A percentile compares a stretch with the other conserved stretches of the same genome.
These are phyloP conservation scores for Caloboletus inedulis DNA, from an alignment of 1,284 basidiomycete species.

Conservation along the genomic window DNA sequence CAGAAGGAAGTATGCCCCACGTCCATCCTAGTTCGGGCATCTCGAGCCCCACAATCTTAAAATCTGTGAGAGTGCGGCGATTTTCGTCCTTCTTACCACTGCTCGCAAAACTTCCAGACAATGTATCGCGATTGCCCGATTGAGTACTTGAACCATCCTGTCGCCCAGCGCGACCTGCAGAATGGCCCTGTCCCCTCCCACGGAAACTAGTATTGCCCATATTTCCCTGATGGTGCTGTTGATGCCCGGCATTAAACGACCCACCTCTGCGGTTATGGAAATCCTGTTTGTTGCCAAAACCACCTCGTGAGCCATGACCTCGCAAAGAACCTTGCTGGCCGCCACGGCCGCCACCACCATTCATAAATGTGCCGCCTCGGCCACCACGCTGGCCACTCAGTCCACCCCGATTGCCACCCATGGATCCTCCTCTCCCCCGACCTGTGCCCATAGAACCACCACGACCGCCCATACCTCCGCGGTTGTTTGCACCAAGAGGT, in stretches of 20 bases:
- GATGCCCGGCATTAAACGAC: conserved; percentile 52
- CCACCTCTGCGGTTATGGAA: conserved; percentile 61
- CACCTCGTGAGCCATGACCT: conserved; percentile 60
- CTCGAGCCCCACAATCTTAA: conserved; percentile 89
- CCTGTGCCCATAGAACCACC: conserved; percentile 34
- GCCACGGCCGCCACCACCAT: conserved; percentile 34
- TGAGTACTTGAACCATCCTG: conserved; percentile 46
- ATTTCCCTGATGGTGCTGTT: conserved; percentile 42
- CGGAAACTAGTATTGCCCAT: conserved; percentile 44
- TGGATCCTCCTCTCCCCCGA: conserved; percentile 48
- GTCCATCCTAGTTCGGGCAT: conserved; percentile 71
- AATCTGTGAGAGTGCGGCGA: conserved; percentile 88
- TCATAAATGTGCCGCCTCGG: conserved; percentile 40
- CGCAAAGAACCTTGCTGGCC: conserved; percentile 42
- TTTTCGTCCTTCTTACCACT: conserved; percentile 76
- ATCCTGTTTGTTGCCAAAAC: conserved; percentile 58
- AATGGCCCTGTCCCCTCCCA: conserved; percentile 39
- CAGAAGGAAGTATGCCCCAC: conserved; percentile 57
- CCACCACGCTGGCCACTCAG: conserved; percentile 34
- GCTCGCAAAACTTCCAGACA: conserved; percentile 42
- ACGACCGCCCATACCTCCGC: conserved; percentile 36
- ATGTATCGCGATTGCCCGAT: conserved; percentile 43
- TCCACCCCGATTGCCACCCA: conserved; percentile 46
- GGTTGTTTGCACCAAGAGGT: conserved; percentile 42
- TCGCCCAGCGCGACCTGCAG: conserved; percentile 48